These are phyloP conservation scores for Cyclaneusma minus DNA, from an alignment of 2,329 filamentous ascomycete genomes.

Conservation along the genomic window DNA sequence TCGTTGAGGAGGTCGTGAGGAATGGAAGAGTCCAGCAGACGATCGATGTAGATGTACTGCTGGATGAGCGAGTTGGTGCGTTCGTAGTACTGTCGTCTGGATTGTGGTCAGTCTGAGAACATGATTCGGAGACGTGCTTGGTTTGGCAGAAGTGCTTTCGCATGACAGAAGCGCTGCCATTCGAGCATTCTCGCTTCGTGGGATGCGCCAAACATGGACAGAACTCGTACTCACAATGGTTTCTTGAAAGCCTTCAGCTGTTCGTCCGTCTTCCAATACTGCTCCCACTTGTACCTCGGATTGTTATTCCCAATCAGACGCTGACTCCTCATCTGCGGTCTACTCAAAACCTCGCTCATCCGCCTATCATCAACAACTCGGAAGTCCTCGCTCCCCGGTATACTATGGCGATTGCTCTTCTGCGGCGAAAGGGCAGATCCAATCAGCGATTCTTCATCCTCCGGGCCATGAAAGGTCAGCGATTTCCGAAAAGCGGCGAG, in stretches of 20 bases:
- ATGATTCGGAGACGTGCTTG: neutral
- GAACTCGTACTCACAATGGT: slow-evolving; percentile 36
- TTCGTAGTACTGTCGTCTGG: slow-evolving; percentile 69
- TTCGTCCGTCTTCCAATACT: slow-evolving; percentile 71
- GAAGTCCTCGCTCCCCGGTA: slow-evolving; percentile 7
- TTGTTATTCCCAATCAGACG: slow-evolving; percentile 81
- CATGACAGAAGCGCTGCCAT: slow-evolving; percentile 2
- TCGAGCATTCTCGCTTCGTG: neutral
- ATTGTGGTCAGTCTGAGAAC: slow-evolving; percentile 1
- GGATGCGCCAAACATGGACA: neutral
- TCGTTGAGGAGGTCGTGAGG: slow-evolving; percentile 85
- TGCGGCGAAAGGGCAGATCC: slow-evolving; percentile 5
- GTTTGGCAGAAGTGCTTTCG: slow-evolving; percentile 6
- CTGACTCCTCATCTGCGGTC: slow-evolving; percentile 67
- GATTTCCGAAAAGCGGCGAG: slow-evolving; percentile 9
- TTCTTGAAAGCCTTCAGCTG: slow-evolving; percentile 58
- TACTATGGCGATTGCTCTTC: slow-evolving; percentile 1
- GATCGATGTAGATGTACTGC: slow-evolving; percentile 88
- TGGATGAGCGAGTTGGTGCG: slow-evolving; percentile 78
- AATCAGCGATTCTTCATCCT: slow-evolving; percentile 9
- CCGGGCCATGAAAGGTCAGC: slow-evolving; percentile 8
- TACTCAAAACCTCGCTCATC: slow-evolving; percentile 41
- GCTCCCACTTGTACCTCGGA: slow-evolving; percentile 71
- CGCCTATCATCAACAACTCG: slow-evolving; percentile 34
- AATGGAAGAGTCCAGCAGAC: slow-evolving; percentile 78